These are phyloP conservation scores for Rhinocladiella similis DNA, from an alignment of 2,329 filamentous ascomycete species.

Conservation along the genomic window DNA sequence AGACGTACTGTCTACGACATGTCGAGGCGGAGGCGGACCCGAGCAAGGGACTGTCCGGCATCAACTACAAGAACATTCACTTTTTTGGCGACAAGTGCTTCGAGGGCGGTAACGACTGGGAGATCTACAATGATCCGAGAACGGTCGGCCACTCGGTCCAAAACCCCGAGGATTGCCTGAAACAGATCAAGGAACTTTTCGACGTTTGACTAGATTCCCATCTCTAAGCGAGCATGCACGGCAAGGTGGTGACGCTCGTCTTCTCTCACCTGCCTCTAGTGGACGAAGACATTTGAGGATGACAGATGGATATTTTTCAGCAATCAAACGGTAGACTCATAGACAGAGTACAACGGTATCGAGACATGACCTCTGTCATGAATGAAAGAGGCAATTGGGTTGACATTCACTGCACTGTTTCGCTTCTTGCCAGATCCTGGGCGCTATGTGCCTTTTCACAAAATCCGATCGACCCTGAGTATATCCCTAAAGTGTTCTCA, in stretches of 20 bases:
- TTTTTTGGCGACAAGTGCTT: conserved; percentile 98
- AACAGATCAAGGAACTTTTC: conserved; percentile 79
- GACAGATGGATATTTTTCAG: background rate
- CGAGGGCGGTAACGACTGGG: conserved; percentile 89
- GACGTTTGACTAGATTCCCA: conserved; percentile 19
- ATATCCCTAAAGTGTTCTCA: too few relatives aligned
- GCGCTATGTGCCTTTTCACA: too few relatives aligned
- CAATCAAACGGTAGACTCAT: background rate
- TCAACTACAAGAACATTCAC: conserved; percentile 80
- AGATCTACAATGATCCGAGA: conserved; percentile 81
- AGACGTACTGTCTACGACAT: conserved; percentile 92
- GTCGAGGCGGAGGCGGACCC: conserved; percentile 72
- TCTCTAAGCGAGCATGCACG: conserved; percentile 6
- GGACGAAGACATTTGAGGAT: too few relatives aligned
- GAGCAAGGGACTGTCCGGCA: conserved; percentile 61
- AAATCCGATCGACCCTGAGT: too few relatives aligned
- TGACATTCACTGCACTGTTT: too few relatives aligned
- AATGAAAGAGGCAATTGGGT: too few relatives aligned
- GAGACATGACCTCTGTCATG: too few relatives aligned
- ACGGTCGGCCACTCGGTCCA: conserved; percentile 84
- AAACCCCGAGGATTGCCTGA: conserved; percentile 78
- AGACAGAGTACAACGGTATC: too few relatives aligned
- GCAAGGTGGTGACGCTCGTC: background rate
- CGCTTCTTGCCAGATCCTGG: too few relatives aligned
- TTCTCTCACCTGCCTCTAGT: background rate